phyloP scores from a whole-genome alignment of 192 early-diverging fungal species.

The Coemansia sp. region DNA sequence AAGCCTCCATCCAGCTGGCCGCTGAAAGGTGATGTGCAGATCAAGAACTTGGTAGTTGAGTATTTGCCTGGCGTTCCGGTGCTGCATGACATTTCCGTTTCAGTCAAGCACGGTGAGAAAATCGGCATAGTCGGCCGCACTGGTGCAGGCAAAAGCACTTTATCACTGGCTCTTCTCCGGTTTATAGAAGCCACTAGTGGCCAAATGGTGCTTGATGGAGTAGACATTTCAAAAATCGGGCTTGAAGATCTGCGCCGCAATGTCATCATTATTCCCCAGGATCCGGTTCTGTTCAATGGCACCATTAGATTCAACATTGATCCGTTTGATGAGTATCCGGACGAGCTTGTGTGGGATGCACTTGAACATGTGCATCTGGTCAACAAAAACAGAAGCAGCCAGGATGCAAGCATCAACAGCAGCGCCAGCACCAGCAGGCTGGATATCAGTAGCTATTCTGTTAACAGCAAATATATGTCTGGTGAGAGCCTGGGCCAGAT shows the following conservation, averaged over 20 bases:
- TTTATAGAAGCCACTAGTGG: slow-evolving; percentile 69
- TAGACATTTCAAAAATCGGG: slow-evolving; percentile 70
- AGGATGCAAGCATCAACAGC: not conserved
- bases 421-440: too few relatives aligned
- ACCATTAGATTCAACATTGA: slow-evolving; percentile 84
- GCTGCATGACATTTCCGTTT: slow-evolving; percentile 72
- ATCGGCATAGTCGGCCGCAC: too few relatives aligned
- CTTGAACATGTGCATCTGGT: slow-evolving; percentile 20
- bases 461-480: not conserved
- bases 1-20: slow-evolving; percentile 66
- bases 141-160: slow-evolving; percentile 74
- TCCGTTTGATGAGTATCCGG: slow-evolving; percentile 72
- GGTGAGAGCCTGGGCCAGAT: not conserved
- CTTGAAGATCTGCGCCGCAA: slow-evolving; percentile 71
- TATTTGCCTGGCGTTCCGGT: slow-evolving; percentile 72
- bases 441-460: too few relatives aligned
- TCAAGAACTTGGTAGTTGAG: slow-evolving; percentile 64
- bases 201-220: slow-evolving; percentile 67
- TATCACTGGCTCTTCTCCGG: slow-evolving; percentile 68
- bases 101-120: slow-evolving; percentile 67
- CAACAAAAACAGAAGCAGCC: not conserved
- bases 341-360: slow-evolving; percentile 33
- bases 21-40: slow-evolving; percentile 62
- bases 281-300: slow-evolving; percentile 73
- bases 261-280: slow-evolving; percentile 86